Base-by-base conservation (phyloP, 2,329 filamentous ascomycete species). In the Botrytis byssoidea region DNA sequence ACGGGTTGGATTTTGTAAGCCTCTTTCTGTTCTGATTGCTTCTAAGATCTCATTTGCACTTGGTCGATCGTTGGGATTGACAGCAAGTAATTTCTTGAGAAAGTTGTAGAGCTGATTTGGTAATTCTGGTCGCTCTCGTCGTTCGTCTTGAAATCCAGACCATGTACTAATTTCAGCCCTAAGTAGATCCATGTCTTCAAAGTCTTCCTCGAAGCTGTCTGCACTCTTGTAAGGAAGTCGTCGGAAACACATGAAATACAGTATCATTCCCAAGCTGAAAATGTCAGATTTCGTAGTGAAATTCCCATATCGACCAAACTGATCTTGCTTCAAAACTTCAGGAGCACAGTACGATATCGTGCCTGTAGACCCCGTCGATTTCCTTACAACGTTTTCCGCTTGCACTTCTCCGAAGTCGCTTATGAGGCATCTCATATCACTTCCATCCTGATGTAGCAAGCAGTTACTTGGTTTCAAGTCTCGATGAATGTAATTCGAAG, bases 381-480 rank as follows among this genome's bases (percentile, higher is more conserved):
- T 93, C n/a, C 96, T 90, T 25, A 90, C 89, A 0, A 89, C 88
- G 79, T 95, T 92, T 77, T 95, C 93, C 2, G 91, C 88, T 81
- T 99, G 97, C 0, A 98, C 95, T 82, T 99, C 96, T 59, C 97
- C 96, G 83, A 99, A 99, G 81, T 99, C 96, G 81, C 95, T 98
- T 73, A 99, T 97, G 25, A 99, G 85, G 65, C 97, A 97, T 70
- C 88, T 89, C 18, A 94, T 85, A 59, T 90, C 91, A 66, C 87
- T 88, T 37, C 91, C 92, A 74, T 91, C 92, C 67, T 78, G 88
- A 80, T 98, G 95, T 1, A 99, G 84, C 4, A 99, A 86, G 79
- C 97, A 99, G 79, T 99, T 99, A 81, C 92, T 96, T 3, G 96
- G 96, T 82, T 99, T 99, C 40, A 99, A 86, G 81, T 99, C 96